Base-by-base conservation (phyloP, 345 rosid species). In the Ricinus communis region DNA sequence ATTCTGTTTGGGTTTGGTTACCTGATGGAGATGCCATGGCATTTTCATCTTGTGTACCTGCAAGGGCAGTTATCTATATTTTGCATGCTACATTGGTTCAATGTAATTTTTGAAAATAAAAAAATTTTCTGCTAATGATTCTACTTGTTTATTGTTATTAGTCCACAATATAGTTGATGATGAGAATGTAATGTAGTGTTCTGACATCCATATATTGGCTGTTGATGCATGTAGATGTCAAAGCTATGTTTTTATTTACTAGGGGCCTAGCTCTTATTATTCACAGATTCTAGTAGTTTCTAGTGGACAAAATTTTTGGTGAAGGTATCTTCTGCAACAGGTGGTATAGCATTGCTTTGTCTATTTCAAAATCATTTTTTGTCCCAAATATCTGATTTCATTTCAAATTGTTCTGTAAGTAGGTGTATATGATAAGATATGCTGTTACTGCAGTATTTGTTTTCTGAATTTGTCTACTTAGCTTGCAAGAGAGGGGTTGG, bases 11-110 rank as follows among this genome's bases (percentile, higher is more conserved):
- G 11, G 7, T 64, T 13, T 60, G 49, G 45, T 50, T 24, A 16
- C 57, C 53, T 28, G 47, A 62, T 66, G 43, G 47, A 71, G 58
- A 62, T 33, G 66, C 24, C 28, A 60, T 71, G 66, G 36, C 28
- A 60, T 71, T 59, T 60, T 60, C 0, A 49, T 71, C 58, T 22
- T 54, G 50, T 49, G 22, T 9, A 21, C 21, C 8, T 27, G 12
- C 36, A 6, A 2, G 3, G 6, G 31, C 54, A 15, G 0, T 60
- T 33, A 36, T 5, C 14, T 4, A 9, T 43, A 43, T 43, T 4
- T 12, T 43, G 47, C 47, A 43, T 43, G 14, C 47, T 43, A 60
- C 18, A 60, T 60, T 60, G 27, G 4, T 60, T 36, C 19, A 12
- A 19, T 2, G 0, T 36, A 15, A 15, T 19, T 36, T 38, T 36